Evolutionary conservation across 768 basidiomycete genomes (phyloP), one percentile per base, ranked within the genome.

Genomic region (Lactarius hengduanensis): DNA sequence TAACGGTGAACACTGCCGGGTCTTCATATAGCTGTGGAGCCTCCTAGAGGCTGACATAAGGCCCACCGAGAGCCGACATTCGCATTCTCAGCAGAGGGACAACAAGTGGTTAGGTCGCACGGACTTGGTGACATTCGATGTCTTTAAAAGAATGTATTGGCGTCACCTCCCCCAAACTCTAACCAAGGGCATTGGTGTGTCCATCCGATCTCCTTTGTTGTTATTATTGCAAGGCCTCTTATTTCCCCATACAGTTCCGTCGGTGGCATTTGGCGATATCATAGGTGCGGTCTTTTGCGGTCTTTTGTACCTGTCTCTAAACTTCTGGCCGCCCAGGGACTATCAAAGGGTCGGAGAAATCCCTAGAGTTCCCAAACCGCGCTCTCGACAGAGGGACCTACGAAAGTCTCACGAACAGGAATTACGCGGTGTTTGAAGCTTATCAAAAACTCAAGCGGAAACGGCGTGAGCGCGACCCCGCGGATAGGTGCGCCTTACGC

Each of bases 311-410:
- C 38, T 16, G 26, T n/a, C 26, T 50, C 57, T 53, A 16, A 57
- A 41, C 5, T 10, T 59, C 7, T 20, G 0, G 61, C 7, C 9
- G 54, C 41, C 50, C 53, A 75, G 88, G 88, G 41, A 82, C 87
- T 9, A 86, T 91, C 68, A 82, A 84, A 70, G 89, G 90, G n/a
- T 88, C 88, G 0, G 87, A 90, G 72, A 75, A 77, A 57, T 77
- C 87, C 0, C 63, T 85, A 8, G 62, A 64, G 0, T 43, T 36
- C 18, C 34, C 50, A n/a, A 64, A 61, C 15, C 62, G 38, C n/a
- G 41, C 53, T 36, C 68, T 71, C 11, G 68, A 65, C 40, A 61
- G 54, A 26, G 59, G 47, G 5, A 22, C 63, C 0, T 66, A 66
- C 36, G 55, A 56, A 40, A 55, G 32, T 34, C 55, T 54, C 13